These are phyloP conservation scores for Botryotinia calthae DNA, from an alignment of 2,329 filamentous ascomycete species.

Conservation along the genomic window DNA sequence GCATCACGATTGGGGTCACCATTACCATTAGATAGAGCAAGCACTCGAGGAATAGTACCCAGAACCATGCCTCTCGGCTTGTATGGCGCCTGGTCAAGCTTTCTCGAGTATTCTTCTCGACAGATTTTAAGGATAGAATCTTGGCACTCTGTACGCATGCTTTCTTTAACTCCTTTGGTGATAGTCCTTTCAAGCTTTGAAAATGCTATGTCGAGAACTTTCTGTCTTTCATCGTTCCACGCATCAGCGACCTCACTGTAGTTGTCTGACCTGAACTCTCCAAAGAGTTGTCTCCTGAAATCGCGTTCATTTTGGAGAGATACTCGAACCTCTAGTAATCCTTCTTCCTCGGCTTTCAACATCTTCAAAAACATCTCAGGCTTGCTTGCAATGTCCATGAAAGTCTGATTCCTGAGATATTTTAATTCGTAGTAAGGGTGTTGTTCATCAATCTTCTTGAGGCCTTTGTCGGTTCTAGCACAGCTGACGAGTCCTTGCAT, in stretches of 20 bases:
- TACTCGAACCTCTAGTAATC: constrained; percentile 81
- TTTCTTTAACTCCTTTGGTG: constrained; percentile 90
- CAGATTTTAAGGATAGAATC: constrained; percentile 85
- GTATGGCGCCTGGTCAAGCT: constrained; percentile 92
- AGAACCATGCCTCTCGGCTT: constrained; percentile 91
- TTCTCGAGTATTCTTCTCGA: constrained; percentile 82
- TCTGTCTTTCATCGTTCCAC: constrained; percentile 86
- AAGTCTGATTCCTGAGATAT: constrained; percentile 86
- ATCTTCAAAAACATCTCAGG: constrained; percentile 94
- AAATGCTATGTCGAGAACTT: constrained; percentile 79
- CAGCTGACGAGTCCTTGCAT: constrained; percentile 81
- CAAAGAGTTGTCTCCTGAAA: constrained; percentile 73
- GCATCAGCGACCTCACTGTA: constrained; percentile 92
- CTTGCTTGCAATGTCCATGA: constrained; percentile 73
- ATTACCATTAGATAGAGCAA: constrained; percentile 83
- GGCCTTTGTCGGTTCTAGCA: constrained; percentile 86
- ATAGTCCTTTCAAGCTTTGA: constrained; percentile 80
- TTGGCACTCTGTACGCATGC: constrained; percentile 88
- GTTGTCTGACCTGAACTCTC: constrained; percentile 89
- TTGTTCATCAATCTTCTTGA: constrained; percentile 89
- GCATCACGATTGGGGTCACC: constrained; percentile 72
- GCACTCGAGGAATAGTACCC: constrained; percentile 81
- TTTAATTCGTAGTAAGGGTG: constrained; percentile 98
- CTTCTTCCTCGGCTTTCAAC: constrained; percentile 95
- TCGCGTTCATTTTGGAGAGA: constrained; percentile 71